These are phyloP conservation scores for Stemphylium beticola DNA, from an alignment of 2,329 filamentous ascomycete genomes.

Conservation along the genomic window DNA sequence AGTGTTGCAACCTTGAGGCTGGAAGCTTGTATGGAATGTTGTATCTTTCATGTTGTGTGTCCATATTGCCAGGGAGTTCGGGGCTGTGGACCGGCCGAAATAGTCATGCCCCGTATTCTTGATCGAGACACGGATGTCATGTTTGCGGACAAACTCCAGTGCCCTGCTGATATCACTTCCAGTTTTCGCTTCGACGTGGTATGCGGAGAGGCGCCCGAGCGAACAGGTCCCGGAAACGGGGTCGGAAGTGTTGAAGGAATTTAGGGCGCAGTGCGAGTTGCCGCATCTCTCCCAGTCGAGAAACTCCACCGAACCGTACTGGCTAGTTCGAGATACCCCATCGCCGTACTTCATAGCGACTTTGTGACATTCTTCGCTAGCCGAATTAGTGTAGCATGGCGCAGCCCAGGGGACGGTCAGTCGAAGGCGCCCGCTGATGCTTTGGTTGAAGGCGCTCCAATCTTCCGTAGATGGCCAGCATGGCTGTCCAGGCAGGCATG, in stretches of 20 bases:
- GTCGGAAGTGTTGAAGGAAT: constrained; percentile 33
- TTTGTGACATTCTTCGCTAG: constrained; percentile 28
- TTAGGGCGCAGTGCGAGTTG: constrained; percentile 37
- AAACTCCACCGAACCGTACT: constrained; percentile 46
- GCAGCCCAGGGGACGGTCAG: constrained; percentile 42
- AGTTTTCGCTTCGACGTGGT: constrained; percentile 39
- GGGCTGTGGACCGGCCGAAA: constrained; percentile 41
- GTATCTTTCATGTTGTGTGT: constrained; percentile 44
- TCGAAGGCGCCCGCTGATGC: constrained; percentile 37
- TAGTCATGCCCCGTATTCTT: constrained; percentile 49
- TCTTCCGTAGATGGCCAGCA: constrained; percentile 45
- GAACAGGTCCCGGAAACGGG: constrained; percentile 37
- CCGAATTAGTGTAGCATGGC: constrained; percentile 33
- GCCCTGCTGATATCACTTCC: constrained; percentile 37
- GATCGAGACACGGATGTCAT: constrained; percentile 44
- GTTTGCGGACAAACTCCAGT: constrained; percentile 35
- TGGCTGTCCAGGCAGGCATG: constrained; percentile 44
- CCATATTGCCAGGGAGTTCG: constrained; percentile 46
- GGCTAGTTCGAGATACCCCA: constrained; percentile 31
- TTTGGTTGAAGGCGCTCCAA: constrained; percentile 43
- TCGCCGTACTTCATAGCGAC: constrained; percentile 35
- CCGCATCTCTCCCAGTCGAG: constrained; percentile 45
- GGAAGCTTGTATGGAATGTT: constrained; percentile 35
- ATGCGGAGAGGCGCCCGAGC: constrained; percentile 43
- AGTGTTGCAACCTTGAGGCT: constrained; percentile 31